A percentile compares a stretch with the other conserved stretches of the same genome.
These are phyloP conservation scores for Saturnispora saitoi DNA, from an alignment of 805 yeast genomes.

Conservation along the genomic window DNA sequence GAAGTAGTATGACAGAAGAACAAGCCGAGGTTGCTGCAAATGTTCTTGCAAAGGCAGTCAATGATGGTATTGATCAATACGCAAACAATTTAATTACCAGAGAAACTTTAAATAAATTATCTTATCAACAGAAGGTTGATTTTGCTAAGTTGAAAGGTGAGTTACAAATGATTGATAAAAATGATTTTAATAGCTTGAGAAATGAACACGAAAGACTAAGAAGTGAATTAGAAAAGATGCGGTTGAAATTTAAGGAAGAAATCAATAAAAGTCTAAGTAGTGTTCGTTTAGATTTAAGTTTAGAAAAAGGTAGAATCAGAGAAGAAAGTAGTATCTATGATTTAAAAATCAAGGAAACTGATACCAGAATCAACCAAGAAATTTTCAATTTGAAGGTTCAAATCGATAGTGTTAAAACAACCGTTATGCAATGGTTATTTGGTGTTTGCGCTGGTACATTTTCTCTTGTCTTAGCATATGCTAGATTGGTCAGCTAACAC, in stretches of 20 bases:
- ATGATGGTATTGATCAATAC: constrained; percentile 70
- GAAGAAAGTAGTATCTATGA: constrained; percentile 93
- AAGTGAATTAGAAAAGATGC: constrained; percentile 77
- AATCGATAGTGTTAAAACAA: constrained; percentile 90
- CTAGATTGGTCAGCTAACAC: constrained; percentile 44
- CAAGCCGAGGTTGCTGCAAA: constrained; percentile 78
- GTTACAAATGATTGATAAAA: constrained; percentile 75
- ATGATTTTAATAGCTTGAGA: constrained; percentile 73
- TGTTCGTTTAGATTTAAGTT: constrained; percentile 79
- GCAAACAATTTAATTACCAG: constrained; percentile 76
- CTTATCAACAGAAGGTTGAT: constrained; percentile 94
- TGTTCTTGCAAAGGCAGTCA: constrained; percentile 64
- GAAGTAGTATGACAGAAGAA: constrained; percentile 56
- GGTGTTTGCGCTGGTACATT: constrained; percentile 98
- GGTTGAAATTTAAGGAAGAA: constrained; percentile 81
- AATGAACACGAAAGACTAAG: constrained; percentile 82
- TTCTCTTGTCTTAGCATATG: constrained; percentile 87
- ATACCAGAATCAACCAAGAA: constrained; percentile 91
- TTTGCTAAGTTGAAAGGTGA: constrained; percentile 93
- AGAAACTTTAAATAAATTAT: constrained; percentile 71
- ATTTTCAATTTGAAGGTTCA: constrained; percentile 91
- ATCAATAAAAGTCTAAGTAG: constrained; percentile 85
- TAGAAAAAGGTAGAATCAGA: constrained; percentile 91
- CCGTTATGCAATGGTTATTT: constrained; percentile 96
- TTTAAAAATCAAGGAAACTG: constrained; percentile 87